Evolutionary conservation across 176 grass and related monocot species (phyloP), one percentile per base, ranked within the genome.

Genomic region (Phyllostachys edulis): DNA sequence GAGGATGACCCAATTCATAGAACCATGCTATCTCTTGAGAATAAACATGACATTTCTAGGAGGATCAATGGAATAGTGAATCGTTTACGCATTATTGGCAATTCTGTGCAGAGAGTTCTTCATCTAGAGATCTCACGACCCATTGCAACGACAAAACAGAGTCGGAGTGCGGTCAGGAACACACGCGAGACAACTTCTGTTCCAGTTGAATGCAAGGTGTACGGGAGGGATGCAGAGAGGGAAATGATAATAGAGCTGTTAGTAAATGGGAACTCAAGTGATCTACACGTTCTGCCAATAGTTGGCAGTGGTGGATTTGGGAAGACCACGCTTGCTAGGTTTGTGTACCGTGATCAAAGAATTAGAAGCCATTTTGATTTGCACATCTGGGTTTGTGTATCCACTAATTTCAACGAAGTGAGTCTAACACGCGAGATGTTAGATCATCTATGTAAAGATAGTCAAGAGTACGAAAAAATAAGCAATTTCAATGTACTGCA

Each of bases 261-360:
- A 56, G 70, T 47, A 47, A 64, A 42, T 21, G 40, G 44, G 7
- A 29, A 11, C 36, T 68, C 40, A 29, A 36, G n/a, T 55, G 63
- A 65, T 71, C 69, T 90, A 2, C 9, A 64, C 50, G 77, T 86
- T 77, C 5, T 86, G 1, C 76, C 83, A 4, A 9, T 90, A n/a
- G 52, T 90, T 55, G 88, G 88, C 29, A 78, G 9, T 90, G 83
- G 88, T 9, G 88, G 88, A 38, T 41, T 86, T 71, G 88, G 88
- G 42, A 86, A 90, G 75, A 90, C 88, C 0, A 82, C 83, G 0
- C 77, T 90, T 38, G 70, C 54, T 32, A 78, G 62, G 72, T 75
- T 24, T 77, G 69, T 86, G 15, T 90, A 64, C 12, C 3, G 4
- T 55, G 74, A 78, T 45, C 1, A 70, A 24, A 82, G 77, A 67